Conservation (phyloP, 495 filamentous ascomycete genomes). For the Entonaema liquescens region DNA sequence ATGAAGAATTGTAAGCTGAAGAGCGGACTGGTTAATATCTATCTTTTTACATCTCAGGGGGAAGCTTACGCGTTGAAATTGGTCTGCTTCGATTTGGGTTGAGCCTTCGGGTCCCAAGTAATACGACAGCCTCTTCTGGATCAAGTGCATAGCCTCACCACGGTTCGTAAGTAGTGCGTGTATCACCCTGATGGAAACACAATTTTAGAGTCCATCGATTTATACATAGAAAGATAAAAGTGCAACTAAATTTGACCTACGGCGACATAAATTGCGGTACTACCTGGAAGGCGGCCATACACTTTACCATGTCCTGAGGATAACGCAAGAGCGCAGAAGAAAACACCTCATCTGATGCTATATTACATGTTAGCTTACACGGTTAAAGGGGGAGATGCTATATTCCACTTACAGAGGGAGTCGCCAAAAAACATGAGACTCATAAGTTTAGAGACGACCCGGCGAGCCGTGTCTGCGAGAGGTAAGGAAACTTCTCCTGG, state of each 20-base stretch:
- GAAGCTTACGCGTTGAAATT: background rate
- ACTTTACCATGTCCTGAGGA: background rate
- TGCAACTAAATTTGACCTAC: background rate
- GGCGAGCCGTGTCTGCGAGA: background rate
- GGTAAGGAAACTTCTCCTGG: background rate
- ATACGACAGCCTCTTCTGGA: background rate
- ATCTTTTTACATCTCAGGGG: background rate
- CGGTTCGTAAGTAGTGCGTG: background rate
- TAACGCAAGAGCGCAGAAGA: background rate
- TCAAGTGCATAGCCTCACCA: background rate
- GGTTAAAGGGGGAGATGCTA: background rate
- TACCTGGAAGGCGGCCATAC: background rate
- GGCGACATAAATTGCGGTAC: background rate
- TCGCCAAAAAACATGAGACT: background rate
- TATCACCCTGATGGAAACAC: background rate
- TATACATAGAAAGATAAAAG: background rate
- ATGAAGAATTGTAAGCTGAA: background rate
- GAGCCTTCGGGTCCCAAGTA: background rate
- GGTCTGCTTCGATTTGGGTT: background rate
- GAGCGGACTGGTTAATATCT: background rate
- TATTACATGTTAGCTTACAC: background rate
- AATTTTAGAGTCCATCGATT: background rate
- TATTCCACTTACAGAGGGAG: background rate
- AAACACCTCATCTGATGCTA: background rate
- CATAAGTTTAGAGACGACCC: background rate